Evolutionary conservation across 1,139 yeast genomes (phyloP).

Genomic region (Suhomyces yuchorum): DNA sequence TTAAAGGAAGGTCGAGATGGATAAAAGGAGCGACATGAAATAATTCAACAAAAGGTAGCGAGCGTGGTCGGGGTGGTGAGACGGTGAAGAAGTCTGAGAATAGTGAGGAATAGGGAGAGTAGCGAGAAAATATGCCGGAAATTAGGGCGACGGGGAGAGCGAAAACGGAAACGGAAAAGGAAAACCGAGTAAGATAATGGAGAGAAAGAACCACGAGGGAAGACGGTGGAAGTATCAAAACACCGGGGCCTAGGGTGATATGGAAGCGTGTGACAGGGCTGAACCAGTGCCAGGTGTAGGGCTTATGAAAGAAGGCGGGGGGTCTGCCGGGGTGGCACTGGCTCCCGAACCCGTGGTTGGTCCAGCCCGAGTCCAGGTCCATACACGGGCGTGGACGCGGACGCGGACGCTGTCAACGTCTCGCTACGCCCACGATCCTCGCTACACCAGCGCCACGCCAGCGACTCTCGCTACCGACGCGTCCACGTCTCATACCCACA

Average conservation of each 20-base stretch:
- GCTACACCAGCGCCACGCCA: background rate
- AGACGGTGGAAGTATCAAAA: background rate
- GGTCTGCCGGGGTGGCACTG: too few species aligned
- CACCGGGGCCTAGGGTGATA: too few species aligned
- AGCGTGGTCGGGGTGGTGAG: background rate
- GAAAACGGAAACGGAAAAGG: background rate
- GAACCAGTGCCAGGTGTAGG: too few species aligned
- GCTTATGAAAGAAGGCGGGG: too few species aligned
- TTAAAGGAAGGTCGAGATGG: constrained; percentile 1
- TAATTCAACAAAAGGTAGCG: background rate
- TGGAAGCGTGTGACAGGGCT: too few species aligned
- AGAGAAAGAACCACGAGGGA: background rate
- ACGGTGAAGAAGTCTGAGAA: background rate
- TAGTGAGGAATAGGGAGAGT: background rate
- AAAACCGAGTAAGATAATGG: background rate
- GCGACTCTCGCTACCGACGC: background rate
- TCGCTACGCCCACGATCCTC: background rate
- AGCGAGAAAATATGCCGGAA: constrained; percentile 1
- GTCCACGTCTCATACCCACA: background rate
- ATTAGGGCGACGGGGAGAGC: background rate
- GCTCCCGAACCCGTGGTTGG: too few species aligned
- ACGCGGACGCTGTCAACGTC: background rate
- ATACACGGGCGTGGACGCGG: too few species aligned
- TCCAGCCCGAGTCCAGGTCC: too few species aligned
- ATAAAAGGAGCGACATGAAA: background rate